These are phyloP conservation scores for Candida manassasensis DNA, from an alignment of 805 yeast genomes.

Conservation along the genomic window DNA sequence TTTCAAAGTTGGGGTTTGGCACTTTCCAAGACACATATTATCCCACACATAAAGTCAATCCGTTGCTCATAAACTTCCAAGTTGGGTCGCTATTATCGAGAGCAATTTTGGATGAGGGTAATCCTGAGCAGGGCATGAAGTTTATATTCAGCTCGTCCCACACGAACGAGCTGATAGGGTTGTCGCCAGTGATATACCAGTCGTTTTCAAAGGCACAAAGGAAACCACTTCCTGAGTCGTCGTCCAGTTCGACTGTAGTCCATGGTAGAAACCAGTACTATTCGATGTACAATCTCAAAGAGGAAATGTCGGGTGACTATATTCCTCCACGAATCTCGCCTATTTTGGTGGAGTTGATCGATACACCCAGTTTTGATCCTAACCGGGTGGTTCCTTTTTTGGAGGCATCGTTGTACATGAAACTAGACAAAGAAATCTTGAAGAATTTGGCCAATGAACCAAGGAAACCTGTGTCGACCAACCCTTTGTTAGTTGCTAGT, in stretches of 20 bases:
- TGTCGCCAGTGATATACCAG: conserved; percentile 29
- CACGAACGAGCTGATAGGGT: conserved; percentile 11
- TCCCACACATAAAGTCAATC: conserved; percentile 62
- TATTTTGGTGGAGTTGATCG: conserved; percentile 62
- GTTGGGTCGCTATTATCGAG: conserved; percentile 29
- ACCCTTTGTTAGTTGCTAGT: conserved; percentile 67
- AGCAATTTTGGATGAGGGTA: conserved; percentile 20
- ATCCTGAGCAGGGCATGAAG: conserved; percentile 11
- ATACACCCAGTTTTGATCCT: conserved; percentile 68
- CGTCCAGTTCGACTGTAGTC: conserved; percentile 6
- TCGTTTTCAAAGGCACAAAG: conserved; percentile 11
- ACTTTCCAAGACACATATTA: conserved; percentile 64
- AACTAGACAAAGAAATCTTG: conserved; percentile 54
- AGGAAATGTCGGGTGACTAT: conserved; percentile 8
- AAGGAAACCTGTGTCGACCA: conserved; percentile 55
- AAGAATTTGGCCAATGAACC: conserved; percentile 62
- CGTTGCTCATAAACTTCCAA: conserved; percentile 51
- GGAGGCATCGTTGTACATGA: conserved; percentile 63
- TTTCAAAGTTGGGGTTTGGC: conserved; percentile 44
- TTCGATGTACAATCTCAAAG: conserved; percentile 11
- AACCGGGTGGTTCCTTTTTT: conserved; percentile 69
- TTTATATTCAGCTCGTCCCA: conserved; percentile 7
- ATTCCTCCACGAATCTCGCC: conserved; percentile 54
- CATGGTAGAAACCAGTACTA: conserved; percentile 18
- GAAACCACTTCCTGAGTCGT: conserved; percentile 4